Evolutionary conservation across 108 stramenopile species (phyloP).

Genomic region (Pseudonitzschia delicatissima): DNA sequence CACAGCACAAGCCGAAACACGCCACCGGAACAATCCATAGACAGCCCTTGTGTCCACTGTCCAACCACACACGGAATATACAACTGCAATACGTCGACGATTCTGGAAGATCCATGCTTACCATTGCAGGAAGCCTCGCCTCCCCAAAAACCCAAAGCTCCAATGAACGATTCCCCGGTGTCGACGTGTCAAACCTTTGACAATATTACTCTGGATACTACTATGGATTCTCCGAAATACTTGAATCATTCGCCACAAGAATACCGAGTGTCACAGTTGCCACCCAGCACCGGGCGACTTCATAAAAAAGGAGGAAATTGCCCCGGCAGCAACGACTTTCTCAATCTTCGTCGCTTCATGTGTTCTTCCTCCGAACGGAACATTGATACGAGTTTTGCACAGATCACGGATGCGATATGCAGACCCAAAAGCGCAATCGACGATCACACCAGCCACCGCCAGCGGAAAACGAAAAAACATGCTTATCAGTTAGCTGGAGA

Average conservation of each 20-base stretch:
- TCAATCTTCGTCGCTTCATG: background rate
- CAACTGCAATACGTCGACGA: too few relatives aligned
- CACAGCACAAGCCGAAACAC: background rate
- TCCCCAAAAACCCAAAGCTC: background rate
- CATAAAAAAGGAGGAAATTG: background rate
- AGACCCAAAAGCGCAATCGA: background rate
- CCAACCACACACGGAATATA: too few relatives aligned
- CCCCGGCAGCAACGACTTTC: background rate
- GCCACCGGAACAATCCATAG: background rate
- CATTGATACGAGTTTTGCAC: constrained; percentile 5
- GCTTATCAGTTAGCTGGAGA: too few relatives aligned
- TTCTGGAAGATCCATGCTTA: too few relatives aligned
- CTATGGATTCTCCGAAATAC: background rate
- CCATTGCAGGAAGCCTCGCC: background rate
- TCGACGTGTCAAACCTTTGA: constrained; percentile 6
- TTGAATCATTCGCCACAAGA: background rate
- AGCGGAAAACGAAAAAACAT: too few relatives aligned
- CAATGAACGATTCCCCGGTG: background rate
- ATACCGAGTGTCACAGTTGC: background rate
- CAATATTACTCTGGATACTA: background rate
- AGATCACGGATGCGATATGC: background rate
- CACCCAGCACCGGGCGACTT: background rate
- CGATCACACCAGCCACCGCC: background rate
- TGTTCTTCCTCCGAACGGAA: background rate
- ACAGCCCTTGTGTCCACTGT: too few relatives aligned